Conservation (phyloP, 108 stramenopile genomes). For the Cylindrotheca closterium region DNA sequence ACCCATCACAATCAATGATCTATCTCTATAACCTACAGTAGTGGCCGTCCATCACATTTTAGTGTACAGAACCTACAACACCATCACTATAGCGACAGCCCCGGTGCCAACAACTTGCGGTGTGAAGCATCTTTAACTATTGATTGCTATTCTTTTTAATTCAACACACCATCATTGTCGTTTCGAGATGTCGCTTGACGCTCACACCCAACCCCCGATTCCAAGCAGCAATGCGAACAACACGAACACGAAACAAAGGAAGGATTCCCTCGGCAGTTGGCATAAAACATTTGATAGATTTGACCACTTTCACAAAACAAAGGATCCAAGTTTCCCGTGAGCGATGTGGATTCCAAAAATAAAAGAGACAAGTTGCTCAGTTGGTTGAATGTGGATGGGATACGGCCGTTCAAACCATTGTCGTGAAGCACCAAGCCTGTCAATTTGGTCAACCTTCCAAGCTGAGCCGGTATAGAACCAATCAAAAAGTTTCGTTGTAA, state of each 20-base stretch:
- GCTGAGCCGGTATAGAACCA: constrained; percentile 6
- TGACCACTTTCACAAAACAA: background rate
- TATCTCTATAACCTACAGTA: no score
- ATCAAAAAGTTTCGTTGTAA: constrained; percentile 1
- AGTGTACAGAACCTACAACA: no score
- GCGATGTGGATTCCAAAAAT: background rate
- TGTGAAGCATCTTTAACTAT: no score
- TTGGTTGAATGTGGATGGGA: background rate
- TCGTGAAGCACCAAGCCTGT: constrained; percentile 3
- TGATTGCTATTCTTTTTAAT: no score
- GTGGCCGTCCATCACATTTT: no score
- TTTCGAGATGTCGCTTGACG: background rate
- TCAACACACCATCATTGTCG: no score
- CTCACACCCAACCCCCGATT: background rate
- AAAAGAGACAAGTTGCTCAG: background rate
- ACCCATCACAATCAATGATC: no score
- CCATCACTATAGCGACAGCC: no score
- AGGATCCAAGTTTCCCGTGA: background rate
- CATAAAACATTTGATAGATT: background rate
- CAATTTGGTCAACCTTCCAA: constrained; percentile 4
- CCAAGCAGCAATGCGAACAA: background rate
- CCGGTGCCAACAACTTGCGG: no score
- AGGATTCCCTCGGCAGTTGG: background rate
- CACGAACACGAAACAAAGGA: background rate
- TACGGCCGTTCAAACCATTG: background rate